Evolutionary conservation across 805 yeast genomes (phyloP), one percentile per base, ranked within the genome.

Genomic region (Hyphopichia homilentoma): DNA sequence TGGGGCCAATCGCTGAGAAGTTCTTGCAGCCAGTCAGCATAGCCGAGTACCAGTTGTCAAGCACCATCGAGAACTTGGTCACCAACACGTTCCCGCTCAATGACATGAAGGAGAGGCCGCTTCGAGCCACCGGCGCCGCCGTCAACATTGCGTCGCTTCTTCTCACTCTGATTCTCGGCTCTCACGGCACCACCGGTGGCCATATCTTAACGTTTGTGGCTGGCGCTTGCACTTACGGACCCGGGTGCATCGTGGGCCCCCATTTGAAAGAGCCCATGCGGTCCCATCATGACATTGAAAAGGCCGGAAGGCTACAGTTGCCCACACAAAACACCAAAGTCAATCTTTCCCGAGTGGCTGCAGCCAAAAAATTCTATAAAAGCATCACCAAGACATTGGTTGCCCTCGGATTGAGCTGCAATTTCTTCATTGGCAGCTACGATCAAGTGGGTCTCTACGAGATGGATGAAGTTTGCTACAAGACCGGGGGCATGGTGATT

Each of bases 371-470:
- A 29, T 79, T 63, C 46, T 80, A 77, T 51, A 60, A 63, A 6
- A 56, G 58, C 6, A 51, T 80, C n/a, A 73, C 84, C 3, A 59
- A 62, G 16, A 50, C 48, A 12, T 61, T 76, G 15, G 67, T 77
- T 0, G 41, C 57, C 4, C 65, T 69, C 40, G 84, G 84, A 1
- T 70, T 76, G 33, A 61, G 78, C 5, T 61, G 79, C 28, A 75
- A 77, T 45, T 51, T 79, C 14, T 78, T 79, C 41, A 70, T 77
- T 36, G 86, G 86, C 11, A 69, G 81, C 8, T 79, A 79, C 50
- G 86, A 80, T 52, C 87, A 80, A 52, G 68, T 78, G 27, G 87
- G 87, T 1, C 58, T 80, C 20, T 72, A 59, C 40, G 87, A 80
- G 50, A 81, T 80, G 86, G 79, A 75, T 37, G 61, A 68, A 11